A percentile compares a stretch with the other conserved stretches of the same genome.
Conservation (phyloP, 1,284 basidiomycete species). For the Rhodofomes roseus region DNA sequence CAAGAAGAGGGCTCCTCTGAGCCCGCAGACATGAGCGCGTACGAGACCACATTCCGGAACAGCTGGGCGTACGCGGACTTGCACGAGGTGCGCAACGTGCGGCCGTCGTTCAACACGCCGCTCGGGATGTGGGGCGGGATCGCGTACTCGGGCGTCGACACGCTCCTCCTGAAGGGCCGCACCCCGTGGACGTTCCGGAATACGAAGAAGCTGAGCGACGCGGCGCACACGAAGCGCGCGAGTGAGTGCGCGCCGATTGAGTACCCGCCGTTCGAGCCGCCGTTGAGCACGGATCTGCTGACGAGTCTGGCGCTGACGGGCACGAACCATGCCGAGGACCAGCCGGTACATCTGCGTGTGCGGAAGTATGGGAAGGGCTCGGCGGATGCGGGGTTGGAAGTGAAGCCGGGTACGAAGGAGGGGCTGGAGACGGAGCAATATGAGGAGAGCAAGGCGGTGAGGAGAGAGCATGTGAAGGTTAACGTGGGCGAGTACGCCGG, state of each 20-base stretch:
- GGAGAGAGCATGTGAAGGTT: constrained; percentile 65
- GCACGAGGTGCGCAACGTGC: constrained; percentile 88
- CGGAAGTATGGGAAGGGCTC: constrained; percentile 38
- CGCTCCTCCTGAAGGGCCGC: constrained; percentile 80
- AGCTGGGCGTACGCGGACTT: constrained; percentile 92
- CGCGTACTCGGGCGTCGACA: constrained; percentile 88
- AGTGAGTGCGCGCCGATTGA: constrained; percentile 76
- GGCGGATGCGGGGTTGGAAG: constrained; percentile 41
- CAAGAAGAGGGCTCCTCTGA: constrained; percentile 22
- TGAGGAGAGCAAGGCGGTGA: constrained; percentile 39
- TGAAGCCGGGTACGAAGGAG: constrained; percentile 46
- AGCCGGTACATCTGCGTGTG: constrained; percentile 86
- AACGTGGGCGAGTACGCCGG: constrained; percentile 87
- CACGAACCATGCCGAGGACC: constrained; percentile 96
- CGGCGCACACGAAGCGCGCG: constrained; percentile 69
- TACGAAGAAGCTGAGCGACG: constrained; percentile 57
- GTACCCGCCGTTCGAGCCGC: constrained; percentile 89
- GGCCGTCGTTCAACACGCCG: constrained; percentile 86
- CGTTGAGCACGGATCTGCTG: constrained; percentile 92
- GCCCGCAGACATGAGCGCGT: constrained; percentile 70
- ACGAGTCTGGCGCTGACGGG: constrained; percentile 90
- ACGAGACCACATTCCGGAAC: constrained; percentile 69
- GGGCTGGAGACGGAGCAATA: constrained; percentile 22
- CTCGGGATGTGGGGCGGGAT: constrained; percentile 90
- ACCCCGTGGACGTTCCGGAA: constrained; percentile 93